Base-by-base conservation (phyloP, 768 basidiomycete genomes). In the Amanita exitialis region DNA sequence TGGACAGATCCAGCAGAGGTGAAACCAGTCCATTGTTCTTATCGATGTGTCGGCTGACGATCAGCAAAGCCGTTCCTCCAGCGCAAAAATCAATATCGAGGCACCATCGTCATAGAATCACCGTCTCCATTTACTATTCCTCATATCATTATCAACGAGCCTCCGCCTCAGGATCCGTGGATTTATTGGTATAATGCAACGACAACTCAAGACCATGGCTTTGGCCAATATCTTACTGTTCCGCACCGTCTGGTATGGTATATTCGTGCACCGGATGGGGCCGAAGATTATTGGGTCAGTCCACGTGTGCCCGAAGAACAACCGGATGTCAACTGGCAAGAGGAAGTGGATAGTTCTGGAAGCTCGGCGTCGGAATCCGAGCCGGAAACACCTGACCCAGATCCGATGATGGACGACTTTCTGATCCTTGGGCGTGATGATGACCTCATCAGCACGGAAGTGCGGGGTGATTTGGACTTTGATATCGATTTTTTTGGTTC, bases 1-100 rank as follows among this genome's bases (percentile, higher is more conserved):
- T 82, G 78, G 79, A 62, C 61, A 23, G 78, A 82, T 60, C 72
- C 76, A 42, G 78, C 74, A 27, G 69, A 74, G 63, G 77, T 76
- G 60, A 57, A 63, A 55, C 41, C 37, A 50, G 12, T 28, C 16
- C 39, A 7, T 4, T 16, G 28, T 34, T 35, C 36, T 9, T 6
- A 45, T 10, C 20, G 21, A 43, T 13, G n/a, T n/a, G 13, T n/a
- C n/a, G 13, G 16, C 37, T 43, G 30, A 44, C 51, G 37, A 47
- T 25, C 5, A 32, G 13, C 28, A 6, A 44, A 70, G 69, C 67
- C 71, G 51, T 55, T 75, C 18, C 63, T 74, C 9, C 44, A 51
- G 6, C 34, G 49, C 8, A 61, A 27, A 52, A 56, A 57, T 18
- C 53, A 55, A 6, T 58, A 58, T 25, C 57, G 54, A n/a, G 69